Evolutionary conservation across 1,139 yeast species (phyloP).

Genomic region (Torulaspora pretoriensis): DNA sequence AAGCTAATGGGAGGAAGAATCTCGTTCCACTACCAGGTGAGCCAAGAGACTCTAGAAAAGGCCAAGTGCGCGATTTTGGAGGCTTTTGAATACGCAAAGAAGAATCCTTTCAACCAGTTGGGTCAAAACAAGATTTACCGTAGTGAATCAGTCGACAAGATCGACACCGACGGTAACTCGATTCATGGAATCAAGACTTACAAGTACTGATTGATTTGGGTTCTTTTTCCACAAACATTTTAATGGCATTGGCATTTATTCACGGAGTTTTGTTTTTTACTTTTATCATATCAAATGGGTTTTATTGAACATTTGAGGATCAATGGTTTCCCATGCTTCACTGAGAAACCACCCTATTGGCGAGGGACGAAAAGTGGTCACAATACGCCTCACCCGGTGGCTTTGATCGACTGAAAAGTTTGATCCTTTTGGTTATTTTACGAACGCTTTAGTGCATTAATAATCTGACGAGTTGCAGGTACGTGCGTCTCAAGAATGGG

Average conservation of each 20-base stretch:
- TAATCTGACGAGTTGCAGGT: constrained; percentile 3
- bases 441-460: not conserved
- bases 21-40: constrained; percentile 81
- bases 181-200: constrained; percentile 34
- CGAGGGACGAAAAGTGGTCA: constrained; percentile 35
- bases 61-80: constrained; percentile 59
- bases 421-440: constrained; percentile 23
- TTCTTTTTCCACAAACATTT: constrained; percentile 2
- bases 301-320: constrained; percentile 28
- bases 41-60: constrained; percentile 60
- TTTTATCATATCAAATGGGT: constrained; percentile 16
- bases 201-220: constrained; percentile 17
- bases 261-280: constrained; percentile 13
- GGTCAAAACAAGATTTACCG: constrained; percentile 44
- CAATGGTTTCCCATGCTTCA: constrained; percentile 18
- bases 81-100: constrained; percentile 48
- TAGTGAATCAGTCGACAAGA: constrained; percentile 34
- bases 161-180: constrained; percentile 32
- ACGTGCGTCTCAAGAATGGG: not conserved
- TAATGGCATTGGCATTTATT: constrained; percentile 23
- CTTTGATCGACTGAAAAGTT: constrained; percentile 31
- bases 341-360: constrained; percentile 28
- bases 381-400: not conserved
- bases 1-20: constrained; percentile 71
- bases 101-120: constrained; percentile 40